Base-by-base conservation (phyloP, 345 rosid genomes). In the Citrus australasica region DNA sequence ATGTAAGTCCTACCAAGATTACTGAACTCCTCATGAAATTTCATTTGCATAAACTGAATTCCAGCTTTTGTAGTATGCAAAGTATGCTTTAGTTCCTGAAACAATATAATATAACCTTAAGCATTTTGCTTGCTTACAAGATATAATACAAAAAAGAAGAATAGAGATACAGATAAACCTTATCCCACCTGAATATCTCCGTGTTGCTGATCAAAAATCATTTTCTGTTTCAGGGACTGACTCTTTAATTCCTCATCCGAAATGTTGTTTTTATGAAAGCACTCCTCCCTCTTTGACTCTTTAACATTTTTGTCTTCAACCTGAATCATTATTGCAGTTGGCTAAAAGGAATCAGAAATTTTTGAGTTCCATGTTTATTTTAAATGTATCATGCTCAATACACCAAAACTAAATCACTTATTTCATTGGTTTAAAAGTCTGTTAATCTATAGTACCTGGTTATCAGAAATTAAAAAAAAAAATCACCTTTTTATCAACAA, bases 21-120 rank as follows among this genome's bases (percentile, higher is more conserved):
- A 83, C 83, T 86, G 79, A 92, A 91, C 82, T 94, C 99, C 87
- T 96, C 94, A 28, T 86, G 93, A 81, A 92, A 88, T 75, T 92
- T 90, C 90, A 85, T 89, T 85, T 92, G 97, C 84, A 96, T 89
- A 79, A 82, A 90, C 71, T 92, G 93, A 90, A 96, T 90, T n/a
- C 98, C 99, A 79, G 93, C 91, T 85, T 89, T 96, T 77, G 98
- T 89, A 75, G 90, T 81, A 79, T 79, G 83, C 51, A 92, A 86
- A 67, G 88, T 82, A 73, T 86, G 89, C 83, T 88, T 92, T 78
- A 96, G 72, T 80, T 92, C 98, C 99, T 96, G 71, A 28, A 77
- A 69, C 30, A 28, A 60, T 55, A 38, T 22, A 56, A 40, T 32
- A 68, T 24, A 42, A 69, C 63, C 76, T 70, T 66, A 19, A 74